Percentiles rank a stretch among this genome's conserved stretches.
Conservation (phyloP, 1,139 yeast genomes). For the Spathaspora sp. region DNA sequence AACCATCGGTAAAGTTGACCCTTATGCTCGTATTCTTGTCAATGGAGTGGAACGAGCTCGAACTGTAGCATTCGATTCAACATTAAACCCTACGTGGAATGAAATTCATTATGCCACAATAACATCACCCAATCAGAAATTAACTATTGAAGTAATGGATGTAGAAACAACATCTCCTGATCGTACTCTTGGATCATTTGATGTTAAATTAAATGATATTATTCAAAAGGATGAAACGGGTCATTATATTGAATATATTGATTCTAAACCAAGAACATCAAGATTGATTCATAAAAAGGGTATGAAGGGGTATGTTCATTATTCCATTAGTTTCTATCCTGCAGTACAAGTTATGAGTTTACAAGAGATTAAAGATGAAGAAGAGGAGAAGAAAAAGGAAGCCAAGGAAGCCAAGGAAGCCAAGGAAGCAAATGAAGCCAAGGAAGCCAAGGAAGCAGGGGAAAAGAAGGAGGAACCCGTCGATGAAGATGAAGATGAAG, state of each 20-base stretch:
- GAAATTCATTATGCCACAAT: constrained; percentile 80
- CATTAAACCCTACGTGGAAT: constrained; percentile 82
- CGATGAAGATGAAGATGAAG: constrained; percentile 33
- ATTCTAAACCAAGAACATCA: constrained; percentile 56
- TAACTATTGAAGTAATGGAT: constrained; percentile 90
- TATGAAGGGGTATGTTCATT: constrained; percentile 76
- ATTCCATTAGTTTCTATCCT: constrained; percentile 80
- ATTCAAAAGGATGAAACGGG: constrained; percentile 69
- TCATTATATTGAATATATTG: constrained; percentile 60
- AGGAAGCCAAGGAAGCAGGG: constrained; percentile 16
- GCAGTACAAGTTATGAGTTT: constrained; percentile 72
- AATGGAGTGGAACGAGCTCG: constrained; percentile 78
- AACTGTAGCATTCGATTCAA: constrained; percentile 67
- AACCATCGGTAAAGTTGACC: constrained; percentile 87
- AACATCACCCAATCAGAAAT: constrained; percentile 75
- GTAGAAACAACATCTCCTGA: constrained; percentile 75
- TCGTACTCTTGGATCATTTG: constrained; percentile 82
- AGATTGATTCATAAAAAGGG: constrained; percentile 71
- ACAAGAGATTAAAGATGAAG: constrained; percentile 62
- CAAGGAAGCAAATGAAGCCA: constrained; percentile 27
- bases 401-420: constrained; percentile 29
- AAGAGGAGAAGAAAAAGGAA: constrained; percentile 33
- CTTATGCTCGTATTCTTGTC: constrained; percentile 77
- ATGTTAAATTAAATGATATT: constrained; percentile 63
- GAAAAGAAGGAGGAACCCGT: constrained; percentile 17